These are phyloP conservation scores for Colletotrichum chrysophilum DNA, from an alignment of 2,329 filamentous ascomycete species.

Conservation along the genomic window DNA sequence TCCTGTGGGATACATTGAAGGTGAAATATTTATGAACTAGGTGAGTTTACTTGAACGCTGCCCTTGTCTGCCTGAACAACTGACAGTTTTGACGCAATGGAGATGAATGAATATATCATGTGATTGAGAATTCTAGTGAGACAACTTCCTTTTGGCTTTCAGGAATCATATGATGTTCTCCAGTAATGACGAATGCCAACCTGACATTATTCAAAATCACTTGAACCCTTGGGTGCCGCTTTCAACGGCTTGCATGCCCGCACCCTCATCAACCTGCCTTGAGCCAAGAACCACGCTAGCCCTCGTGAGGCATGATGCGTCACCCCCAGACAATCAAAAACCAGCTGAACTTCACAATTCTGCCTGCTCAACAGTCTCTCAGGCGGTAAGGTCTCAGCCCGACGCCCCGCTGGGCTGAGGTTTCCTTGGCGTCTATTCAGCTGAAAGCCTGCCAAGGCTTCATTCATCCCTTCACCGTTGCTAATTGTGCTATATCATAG, in stretches of 20 bases:
- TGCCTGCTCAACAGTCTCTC: neutral
- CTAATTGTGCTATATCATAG: neutral
- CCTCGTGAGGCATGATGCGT: neutral
- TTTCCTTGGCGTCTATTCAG: neutral
- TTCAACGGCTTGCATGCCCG: neutral
- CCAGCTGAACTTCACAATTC: neutral
- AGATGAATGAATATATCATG: accelerated
- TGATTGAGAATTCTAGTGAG: accelerated
- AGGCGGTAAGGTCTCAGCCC: neutral
- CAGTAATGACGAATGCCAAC: neutral
- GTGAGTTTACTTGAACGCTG: neutral
- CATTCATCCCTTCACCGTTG: neutral
- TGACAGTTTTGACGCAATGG: neutral
- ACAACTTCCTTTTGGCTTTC: accelerated
- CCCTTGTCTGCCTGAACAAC: neutral
- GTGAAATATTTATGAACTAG: accelerated
- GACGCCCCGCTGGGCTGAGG: neutral
- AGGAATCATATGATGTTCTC: accelerated
- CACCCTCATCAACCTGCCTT: neutral
- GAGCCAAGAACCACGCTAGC: neutral
- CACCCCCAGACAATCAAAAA: neutral
- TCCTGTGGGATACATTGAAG: neutral
- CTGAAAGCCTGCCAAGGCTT: neutral
- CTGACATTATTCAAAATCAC: accelerated
- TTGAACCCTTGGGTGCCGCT: accelerated